Evolutionary conservation across 1,284 basidiomycete genomes (phyloP).

Genomic region (Naganishia cerealis): DNA sequence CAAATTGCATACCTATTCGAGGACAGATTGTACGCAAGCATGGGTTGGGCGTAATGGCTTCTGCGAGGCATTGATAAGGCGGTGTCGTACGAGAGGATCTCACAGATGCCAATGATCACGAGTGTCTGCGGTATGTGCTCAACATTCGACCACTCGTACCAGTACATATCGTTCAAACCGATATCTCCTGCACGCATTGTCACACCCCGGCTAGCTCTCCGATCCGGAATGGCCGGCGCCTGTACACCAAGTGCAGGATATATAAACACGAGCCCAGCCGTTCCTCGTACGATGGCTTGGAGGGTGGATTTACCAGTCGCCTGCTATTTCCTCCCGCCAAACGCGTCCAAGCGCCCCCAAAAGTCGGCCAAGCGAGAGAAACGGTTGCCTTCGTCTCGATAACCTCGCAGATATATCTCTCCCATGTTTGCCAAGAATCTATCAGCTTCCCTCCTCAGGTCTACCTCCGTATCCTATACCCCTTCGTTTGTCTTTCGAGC

Average conservation of each 20-base stretch:
- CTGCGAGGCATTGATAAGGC: too few relatives aligned
- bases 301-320: not conserved
- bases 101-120: too few relatives aligned
- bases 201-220: not conserved
- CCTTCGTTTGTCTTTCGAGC: conserved; percentile 13
- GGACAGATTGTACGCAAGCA: too few relatives aligned
- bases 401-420: not conserved
- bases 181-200: not conserved
- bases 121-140: too few relatives aligned
- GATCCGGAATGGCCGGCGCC: conserved; percentile 24
- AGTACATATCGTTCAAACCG: not conserved
- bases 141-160: too few relatives aligned
- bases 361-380: conserved; percentile 25
- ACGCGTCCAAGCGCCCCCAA: conserved; percentile 28
- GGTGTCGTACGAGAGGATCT: too few relatives aligned
- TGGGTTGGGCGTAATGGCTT: too few relatives aligned
- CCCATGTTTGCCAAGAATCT: conserved; percentile 19
- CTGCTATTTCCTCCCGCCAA: conserved; percentile 1
- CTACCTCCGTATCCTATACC: conserved; percentile 14
- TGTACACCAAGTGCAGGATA: conserved; percentile 7
- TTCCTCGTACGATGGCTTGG: not conserved
- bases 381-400: not conserved
- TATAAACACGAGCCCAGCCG: conserved; percentile 13
- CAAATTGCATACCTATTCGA: too few relatives aligned
- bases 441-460: conserved; percentile 22